Evolutionary conservation across 306 rosid genomes (phyloP).

Genomic region (Castanea sativa): DNA sequence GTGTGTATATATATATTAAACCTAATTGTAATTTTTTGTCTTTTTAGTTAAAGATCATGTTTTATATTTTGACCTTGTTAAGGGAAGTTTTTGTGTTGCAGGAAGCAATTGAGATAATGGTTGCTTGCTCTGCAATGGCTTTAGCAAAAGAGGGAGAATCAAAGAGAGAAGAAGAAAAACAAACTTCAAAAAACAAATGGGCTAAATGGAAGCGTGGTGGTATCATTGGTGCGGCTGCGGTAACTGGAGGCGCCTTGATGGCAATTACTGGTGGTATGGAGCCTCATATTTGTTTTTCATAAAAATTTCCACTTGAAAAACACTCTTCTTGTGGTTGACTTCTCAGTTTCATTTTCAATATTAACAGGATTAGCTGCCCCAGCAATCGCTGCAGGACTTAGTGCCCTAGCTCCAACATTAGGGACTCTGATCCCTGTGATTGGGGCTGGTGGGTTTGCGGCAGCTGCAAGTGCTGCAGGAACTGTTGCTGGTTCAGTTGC

Average conservation of each 20-base stretch:
- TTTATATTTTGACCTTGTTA: conserved; percentile 18
- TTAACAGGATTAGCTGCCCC: conserved; percentile 94
- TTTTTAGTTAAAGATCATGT: not conserved
- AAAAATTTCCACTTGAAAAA: conserved; percentile 14
- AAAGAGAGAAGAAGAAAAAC: conserved; percentile 44
- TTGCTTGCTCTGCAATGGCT: conserved; percentile 94
- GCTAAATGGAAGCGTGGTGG: conserved; percentile 91
- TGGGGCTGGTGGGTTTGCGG: conserved; percentile 93
- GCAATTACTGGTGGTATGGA: conserved; percentile 91
- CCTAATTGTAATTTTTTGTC: not conserved
- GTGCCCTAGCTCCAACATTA: conserved; percentile 91
- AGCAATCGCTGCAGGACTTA: conserved; percentile 89
- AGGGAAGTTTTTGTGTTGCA: conserved; percentile 35
- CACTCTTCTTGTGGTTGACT: conserved; percentile 5
- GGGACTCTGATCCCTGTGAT: conserved; percentile 88
- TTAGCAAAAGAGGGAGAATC: conserved; percentile 54
- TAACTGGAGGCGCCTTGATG: conserved; percentile 89
- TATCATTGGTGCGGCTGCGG: conserved; percentile 92
- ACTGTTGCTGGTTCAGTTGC: conserved; percentile 93
- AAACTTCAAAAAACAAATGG: conserved; percentile 62
- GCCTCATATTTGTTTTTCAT: conserved; percentile 17
- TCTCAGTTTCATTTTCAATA: conserved; percentile 19
- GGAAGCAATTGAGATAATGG: conserved; percentile 94
- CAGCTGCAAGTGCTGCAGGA: conserved; percentile 93
- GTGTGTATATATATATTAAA: not conserved